Conservation (phyloP, 192 early-diverging fungal species). For the Chytriomyces confervae region DNA sequence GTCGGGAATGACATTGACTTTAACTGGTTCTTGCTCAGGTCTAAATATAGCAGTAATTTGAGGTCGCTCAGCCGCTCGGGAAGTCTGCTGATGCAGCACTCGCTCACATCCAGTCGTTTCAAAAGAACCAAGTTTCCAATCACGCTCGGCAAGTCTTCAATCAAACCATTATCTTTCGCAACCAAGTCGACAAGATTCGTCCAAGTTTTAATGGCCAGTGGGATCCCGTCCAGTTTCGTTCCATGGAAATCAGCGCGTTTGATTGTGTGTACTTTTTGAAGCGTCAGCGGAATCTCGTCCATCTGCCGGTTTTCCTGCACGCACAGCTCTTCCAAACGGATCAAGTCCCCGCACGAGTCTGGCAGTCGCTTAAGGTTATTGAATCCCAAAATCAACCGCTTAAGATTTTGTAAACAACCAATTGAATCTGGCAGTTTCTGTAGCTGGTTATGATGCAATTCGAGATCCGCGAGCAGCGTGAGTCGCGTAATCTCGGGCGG, state of each 20-base stretch:
- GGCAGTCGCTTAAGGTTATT: conserved; percentile 48
- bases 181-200: conserved; percentile 45
- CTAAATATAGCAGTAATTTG: conserved; percentile 37
- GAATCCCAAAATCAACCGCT: conserved; percentile 34
- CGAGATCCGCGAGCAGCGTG: conserved; percentile 35
- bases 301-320: conserved; percentile 54
- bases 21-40: conserved; percentile 54
- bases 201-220: conserved; percentile 49
- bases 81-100: conserved; percentile 46
- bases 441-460: conserved; percentile 44
- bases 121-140: conserved; percentile 18
- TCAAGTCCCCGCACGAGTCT: conserved; percentile 50
- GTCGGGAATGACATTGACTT: conserved; percentile 47
- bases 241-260: conserved; percentile 45
- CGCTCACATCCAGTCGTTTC: conserved; percentile 14
- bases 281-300: conserved; percentile 46
- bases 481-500: conserved; percentile 36
- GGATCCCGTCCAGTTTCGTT: conserved; percentile 48
- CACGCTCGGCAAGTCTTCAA: conserved; percentile 54
- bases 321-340: conserved; percentile 51
- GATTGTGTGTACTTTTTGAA: conserved; percentile 38
- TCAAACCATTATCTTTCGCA: conserved; percentile 49
- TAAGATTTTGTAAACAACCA: conserved; percentile 29
- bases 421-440: conserved; percentile 43
- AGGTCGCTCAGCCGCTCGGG: conserved; percentile 52